These are phyloP conservation scores for Trichoderma parareesei DNA, from an alignment of 495 filamentous ascomycete genomes.

Conservation along the genomic window DNA sequence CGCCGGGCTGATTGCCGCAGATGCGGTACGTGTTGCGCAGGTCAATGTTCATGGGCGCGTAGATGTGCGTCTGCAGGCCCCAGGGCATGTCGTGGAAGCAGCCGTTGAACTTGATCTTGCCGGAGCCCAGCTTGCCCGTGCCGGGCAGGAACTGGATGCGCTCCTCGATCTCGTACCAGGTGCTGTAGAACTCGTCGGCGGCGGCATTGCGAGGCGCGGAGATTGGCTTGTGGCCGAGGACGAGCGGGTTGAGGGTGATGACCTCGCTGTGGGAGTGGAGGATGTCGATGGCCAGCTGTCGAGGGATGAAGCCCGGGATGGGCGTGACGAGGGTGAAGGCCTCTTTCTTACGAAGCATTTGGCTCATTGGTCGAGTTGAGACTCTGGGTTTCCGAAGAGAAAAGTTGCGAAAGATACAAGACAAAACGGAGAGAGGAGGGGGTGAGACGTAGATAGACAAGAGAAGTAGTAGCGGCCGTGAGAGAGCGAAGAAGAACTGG, in stretches of 20 bases:
- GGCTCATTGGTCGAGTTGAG: slow-evolving; percentile 5
- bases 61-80: slow-evolving; percentile 67
- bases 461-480: background rate
- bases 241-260: slow-evolving; percentile 70
- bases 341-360: slow-evolving; percentile 42
- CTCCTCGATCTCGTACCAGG: slow-evolving; percentile 62
- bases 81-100: slow-evolving; percentile 65
- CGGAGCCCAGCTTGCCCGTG: slow-evolving; percentile 48
- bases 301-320: slow-evolving; percentile 28
- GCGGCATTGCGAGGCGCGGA: slow-evolving; percentile 55
- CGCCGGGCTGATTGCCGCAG: slow-evolving; percentile 53
- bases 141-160: slow-evolving; percentile 58
- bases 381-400: background rate
- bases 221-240: slow-evolving; percentile 54
- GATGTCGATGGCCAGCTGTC: slow-evolving; percentile 31
- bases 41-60: slow-evolving; percentile 52
- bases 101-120: slow-evolving; percentile 63
- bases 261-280: slow-evolving; percentile 54
- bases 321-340: slow-evolving; percentile 29
- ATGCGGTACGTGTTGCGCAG: slow-evolving; percentile 44
- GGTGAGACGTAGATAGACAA: background rate
- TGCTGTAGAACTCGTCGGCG: slow-evolving; percentile 61
- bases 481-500: background rate
- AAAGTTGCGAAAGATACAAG: too few relatives aligned
- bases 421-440: background rate